Base-by-base conservation (phyloP, 495 filamentous ascomycete genomes). In the Oleoguttula mirabilis region DNA sequence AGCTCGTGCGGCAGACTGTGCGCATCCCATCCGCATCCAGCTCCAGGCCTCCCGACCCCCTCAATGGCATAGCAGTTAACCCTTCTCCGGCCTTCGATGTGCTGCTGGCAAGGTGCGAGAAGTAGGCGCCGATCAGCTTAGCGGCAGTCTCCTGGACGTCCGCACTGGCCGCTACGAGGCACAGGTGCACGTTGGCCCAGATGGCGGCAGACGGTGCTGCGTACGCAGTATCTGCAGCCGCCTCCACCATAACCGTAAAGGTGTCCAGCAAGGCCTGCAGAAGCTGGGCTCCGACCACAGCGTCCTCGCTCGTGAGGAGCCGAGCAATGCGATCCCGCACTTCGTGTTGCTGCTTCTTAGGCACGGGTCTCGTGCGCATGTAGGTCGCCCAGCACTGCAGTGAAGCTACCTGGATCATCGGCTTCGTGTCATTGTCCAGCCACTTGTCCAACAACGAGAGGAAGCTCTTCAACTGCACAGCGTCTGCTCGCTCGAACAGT, bases 331-430 rank as follows among this genome's bases (percentile, higher is more conserved):
- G 34, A 19, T 54, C 43, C 10, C 54, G 50, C 14, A 57, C 53
- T 25, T 47, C 72, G 0, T 64, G 59, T 15, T 73, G 51, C 51
- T 85, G 73, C 51, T 79, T 82, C 32, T 72, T 76, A 41, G 71
- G 72, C 3, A 66, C 66, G 32, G 70, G 73, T 20, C 75, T 68
- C 1, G 68, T 70, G 36, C 94, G 84, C 48, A 92, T 81, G 60
- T 82, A 94, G 5, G 93, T 72, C 2, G 75, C 72, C 65, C 86
- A 93, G 12, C 77, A 71, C 52, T 88, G 87, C 25, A 95, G 59
- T 1, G 81, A 82, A 10, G 82, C 73, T 38, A 76, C 79, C 37
- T 75, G 57, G 12, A 94, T 70, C 3, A 79, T 66, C 37, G 72
- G 50, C 44, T 92, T 83, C 10, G 77, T 74, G 8, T 72, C 70